Evolutionary conservation across 1,139 yeast genomes (phyloP), one percentile per base, ranked within the genome.

Genomic region (Zygosaccharomyces sapae): DNA sequence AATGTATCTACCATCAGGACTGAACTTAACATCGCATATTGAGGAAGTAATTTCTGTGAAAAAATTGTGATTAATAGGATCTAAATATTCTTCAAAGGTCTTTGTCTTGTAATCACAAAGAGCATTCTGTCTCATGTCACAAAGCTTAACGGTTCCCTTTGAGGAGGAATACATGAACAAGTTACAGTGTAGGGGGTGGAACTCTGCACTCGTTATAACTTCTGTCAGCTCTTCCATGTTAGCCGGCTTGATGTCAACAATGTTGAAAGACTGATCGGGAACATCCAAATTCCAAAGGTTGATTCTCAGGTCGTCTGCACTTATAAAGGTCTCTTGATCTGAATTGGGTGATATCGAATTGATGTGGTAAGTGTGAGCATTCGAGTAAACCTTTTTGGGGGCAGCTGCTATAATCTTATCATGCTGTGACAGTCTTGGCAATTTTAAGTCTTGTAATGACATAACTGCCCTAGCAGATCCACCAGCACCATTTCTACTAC

Each of bases 141-240:
- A 88, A 56, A 92, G 76, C 70, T 94, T 90, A 58, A 94, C 87
- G 38, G 96, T 87, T 49, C 98, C 99, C 68, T 92, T 92, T 43
- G 95, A 86, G 10, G 95, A 86, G n/a, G 96, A 84, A 70, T 92
- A 92, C 94, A 92, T 89, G 68, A 92, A 92, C 62, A 86, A 73
- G 68, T 92, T 92, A 73, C 99, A 94, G 66, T 85, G 84, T 46
- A 73, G 73, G 12, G 99, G 98, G 68, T 94, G 98, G 72, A 94
- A 92, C 67, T 90, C 96, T 2, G 97, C 95, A 61, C 94, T 81
- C n/a, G 99, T 92, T 57, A 92, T 92, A 46, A 94, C 98, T 69
- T 92, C 98, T 10, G 98, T 92, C 61, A 92, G 78, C 70, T 92
- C 99, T 71, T 92, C 99, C 98, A 92, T 92, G 69, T 90, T 89